Conservation (phyloP, 768 basidiomycete species). For the Ephemerocybe angulata region DNA sequence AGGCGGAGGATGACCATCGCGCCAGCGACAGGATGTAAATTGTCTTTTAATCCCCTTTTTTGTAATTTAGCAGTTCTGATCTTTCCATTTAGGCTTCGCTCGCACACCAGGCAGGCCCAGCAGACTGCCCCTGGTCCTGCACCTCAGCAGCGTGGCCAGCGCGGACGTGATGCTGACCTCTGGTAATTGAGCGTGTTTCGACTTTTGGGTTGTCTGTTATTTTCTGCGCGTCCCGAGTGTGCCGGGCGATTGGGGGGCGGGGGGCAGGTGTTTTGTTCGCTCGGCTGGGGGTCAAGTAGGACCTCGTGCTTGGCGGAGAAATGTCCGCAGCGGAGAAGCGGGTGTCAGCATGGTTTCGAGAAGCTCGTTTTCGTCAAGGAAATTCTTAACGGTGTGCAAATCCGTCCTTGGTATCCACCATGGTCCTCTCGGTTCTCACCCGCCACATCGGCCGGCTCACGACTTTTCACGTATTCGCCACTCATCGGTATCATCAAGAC, state of each 20-base stretch:
- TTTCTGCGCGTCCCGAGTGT: slow-evolving; percentile 42
- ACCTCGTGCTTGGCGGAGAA: slow-evolving; percentile 5
- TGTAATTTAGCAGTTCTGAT: slow-evolving; percentile 18
- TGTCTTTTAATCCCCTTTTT: slow-evolving; percentile 14
- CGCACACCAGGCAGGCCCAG: slow-evolving; percentile 81
- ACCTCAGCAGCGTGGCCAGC: slow-evolving; percentile 42
- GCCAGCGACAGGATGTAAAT: slow-evolving; percentile 81
- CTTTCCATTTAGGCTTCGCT: slow-evolving; percentile 62
- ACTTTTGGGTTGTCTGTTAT: slow-evolving; percentile 24
- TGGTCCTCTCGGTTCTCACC: neutral
- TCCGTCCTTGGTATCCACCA: neutral
- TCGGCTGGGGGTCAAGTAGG: slow-evolving; percentile 32
- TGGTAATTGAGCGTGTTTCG: slow-evolving; percentile 43
- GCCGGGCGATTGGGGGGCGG: slow-evolving; percentile 46
- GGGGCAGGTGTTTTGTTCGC: slow-evolving; percentile 42
- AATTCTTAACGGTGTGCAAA: neutral
- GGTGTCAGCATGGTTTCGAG: slow-evolving; percentile 5
- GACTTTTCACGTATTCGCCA: neutral
- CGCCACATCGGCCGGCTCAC: neutral
- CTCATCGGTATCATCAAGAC: slow-evolving; percentile 2
- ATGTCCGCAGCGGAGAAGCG: slow-evolving; percentile 8
- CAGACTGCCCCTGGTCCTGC: slow-evolving; percentile 51
- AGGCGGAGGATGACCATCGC: slow-evolving; percentile 74
- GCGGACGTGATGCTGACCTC: slow-evolving; percentile 49
- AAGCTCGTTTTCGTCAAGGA: slow-evolving; percentile 12